Evolutionary conservation across 2,329 filamentous ascomycete species (phyloP).

Genomic region (Emmonsiellopsis sp.): DNA sequence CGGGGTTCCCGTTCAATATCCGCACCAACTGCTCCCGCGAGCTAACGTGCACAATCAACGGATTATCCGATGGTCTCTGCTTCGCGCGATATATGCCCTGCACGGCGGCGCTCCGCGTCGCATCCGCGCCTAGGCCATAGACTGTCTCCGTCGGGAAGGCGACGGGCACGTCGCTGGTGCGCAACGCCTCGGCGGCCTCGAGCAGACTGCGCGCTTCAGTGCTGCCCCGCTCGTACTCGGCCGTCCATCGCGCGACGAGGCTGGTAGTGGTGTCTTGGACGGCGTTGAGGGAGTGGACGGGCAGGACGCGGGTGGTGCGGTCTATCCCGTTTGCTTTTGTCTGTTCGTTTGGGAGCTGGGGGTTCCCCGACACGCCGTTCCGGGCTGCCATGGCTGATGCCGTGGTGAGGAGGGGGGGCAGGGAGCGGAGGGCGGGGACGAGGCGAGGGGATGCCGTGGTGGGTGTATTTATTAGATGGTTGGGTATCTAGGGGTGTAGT

Average conservation of each 20-base stretch:
- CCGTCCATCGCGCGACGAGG: constrained; percentile 30
- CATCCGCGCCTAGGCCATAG: constrained; percentile 93
- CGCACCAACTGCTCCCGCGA: constrained; percentile 66
- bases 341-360: not conserved
- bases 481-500: not conserved
- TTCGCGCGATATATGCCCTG: constrained; percentile 90
- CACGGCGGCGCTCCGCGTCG: constrained; percentile 73
- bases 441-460: not conserved
- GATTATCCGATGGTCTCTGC: constrained; percentile 84
- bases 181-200: constrained; percentile 58
- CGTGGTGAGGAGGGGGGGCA: not conserved
- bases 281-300: constrained; percentile 29
- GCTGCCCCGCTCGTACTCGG: constrained; percentile 26
- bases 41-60: constrained; percentile 83
- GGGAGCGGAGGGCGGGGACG: constrained; percentile 1
- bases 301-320: constrained; percentile 24
- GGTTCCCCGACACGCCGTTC: not conserved
- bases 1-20: constrained; percentile 39
- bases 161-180: constrained; percentile 61
- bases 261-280: constrained; percentile 21
- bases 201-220: constrained; percentile 45
- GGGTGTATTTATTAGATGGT: not conserved
- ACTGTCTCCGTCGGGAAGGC: constrained; percentile 97
- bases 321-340: not conserved
- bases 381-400: not conserved